Conservation (phyloP, 129 eudicot genomes). For the Ambrosia artemisiifolia region DNA sequence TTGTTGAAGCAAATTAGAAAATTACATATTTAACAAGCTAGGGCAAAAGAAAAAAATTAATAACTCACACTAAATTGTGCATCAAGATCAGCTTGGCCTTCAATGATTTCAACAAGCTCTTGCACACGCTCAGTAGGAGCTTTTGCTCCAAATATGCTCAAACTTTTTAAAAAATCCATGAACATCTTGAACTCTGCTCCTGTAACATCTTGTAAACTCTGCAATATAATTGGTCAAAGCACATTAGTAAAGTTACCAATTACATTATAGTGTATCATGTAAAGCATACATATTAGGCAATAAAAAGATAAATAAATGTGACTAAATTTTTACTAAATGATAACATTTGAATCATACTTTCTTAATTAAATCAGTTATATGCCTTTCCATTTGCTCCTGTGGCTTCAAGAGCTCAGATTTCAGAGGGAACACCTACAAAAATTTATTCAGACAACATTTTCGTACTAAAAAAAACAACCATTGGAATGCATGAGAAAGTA, state of each 20-base stretch:
- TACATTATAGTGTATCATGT: not conserved
- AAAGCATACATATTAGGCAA: not conserved
- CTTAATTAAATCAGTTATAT: constrained; percentile 85
- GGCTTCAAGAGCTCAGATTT: constrained; percentile 92
- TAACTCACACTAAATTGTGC: constrained; percentile 74
- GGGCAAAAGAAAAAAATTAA: not conserved
- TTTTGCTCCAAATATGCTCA: constrained; percentile 84
- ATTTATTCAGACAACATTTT: constrained; percentile 4
- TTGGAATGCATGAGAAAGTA: not conserved
- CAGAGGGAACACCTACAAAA: constrained; percentile 77
- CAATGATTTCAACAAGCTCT: constrained; percentile 78
- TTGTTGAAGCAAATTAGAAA: not conserved
- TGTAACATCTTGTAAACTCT: constrained; percentile 96
- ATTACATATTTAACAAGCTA: not conserved
- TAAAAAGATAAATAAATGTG: not conserved
- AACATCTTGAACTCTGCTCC: constrained; percentile 93
- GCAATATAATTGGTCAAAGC: constrained; percentile 25
- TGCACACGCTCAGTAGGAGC: constrained; percentile 79
- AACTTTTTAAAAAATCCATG: constrained; percentile 83
- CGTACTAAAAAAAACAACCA: not conserved
- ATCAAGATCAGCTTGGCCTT: constrained; percentile 95
- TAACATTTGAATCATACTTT: constrained; percentile 41
- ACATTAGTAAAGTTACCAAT: not conserved
- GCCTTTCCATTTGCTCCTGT: constrained; percentile 88
- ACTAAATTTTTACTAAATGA: not conserved